These are phyloP conservation scores for Zhuliangozyma parablackwelliae DNA, from an alignment of 1,139 yeast species.

Conservation along the genomic window DNA sequence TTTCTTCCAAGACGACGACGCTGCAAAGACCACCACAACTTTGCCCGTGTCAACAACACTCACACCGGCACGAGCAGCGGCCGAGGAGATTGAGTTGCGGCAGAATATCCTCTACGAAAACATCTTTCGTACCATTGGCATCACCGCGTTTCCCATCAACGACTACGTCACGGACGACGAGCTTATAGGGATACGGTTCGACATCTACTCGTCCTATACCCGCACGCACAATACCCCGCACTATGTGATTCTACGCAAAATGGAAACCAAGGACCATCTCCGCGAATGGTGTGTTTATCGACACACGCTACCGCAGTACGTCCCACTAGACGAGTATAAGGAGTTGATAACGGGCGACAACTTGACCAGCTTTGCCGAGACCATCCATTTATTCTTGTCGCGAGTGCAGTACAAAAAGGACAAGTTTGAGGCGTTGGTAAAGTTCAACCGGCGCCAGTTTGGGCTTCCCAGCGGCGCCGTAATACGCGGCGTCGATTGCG, in stretches of 20 bases:
- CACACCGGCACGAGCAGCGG: not conserved
- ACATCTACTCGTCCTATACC: slow-evolving; percentile 20
- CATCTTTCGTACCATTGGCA: slow-evolving; percentile 34
- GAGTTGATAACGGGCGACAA: not conserved
- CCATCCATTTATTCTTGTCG: slow-evolving; percentile 4
- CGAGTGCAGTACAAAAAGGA: slow-evolving; percentile 33
- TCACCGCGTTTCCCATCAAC: slow-evolving; percentile 41
- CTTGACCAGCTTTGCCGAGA: slow-evolving; percentile 3
- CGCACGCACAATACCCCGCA: slow-evolving; percentile 27
- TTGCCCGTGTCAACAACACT: not conserved
- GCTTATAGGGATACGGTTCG: slow-evolving; percentile 37
- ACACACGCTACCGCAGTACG: slow-evolving; percentile 34
- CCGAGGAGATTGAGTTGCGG: slow-evolving; percentile 17
- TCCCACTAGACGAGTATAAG: slow-evolving; percentile 17
- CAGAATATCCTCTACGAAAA: slow-evolving; percentile 37
- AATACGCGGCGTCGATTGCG: slow-evolving; percentile 16
- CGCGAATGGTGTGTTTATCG: slow-evolving; percentile 28
- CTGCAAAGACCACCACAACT: not conserved
- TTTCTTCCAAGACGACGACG: slow-evolving; percentile 15
- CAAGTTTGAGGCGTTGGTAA: slow-evolving; percentile 17
- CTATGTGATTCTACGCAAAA: slow-evolving; percentile 31
- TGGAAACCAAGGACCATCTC: slow-evolving; percentile 9
- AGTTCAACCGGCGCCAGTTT: slow-evolving; percentile 10
- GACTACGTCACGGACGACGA: slow-evolving; percentile 17
- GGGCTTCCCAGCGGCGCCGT: slow-evolving; percentile 7